Evolutionary conservation across 2,329 filamentous ascomycete genomes (phyloP).

Genomic region (Thielaviopsis ethacetica): DNA sequence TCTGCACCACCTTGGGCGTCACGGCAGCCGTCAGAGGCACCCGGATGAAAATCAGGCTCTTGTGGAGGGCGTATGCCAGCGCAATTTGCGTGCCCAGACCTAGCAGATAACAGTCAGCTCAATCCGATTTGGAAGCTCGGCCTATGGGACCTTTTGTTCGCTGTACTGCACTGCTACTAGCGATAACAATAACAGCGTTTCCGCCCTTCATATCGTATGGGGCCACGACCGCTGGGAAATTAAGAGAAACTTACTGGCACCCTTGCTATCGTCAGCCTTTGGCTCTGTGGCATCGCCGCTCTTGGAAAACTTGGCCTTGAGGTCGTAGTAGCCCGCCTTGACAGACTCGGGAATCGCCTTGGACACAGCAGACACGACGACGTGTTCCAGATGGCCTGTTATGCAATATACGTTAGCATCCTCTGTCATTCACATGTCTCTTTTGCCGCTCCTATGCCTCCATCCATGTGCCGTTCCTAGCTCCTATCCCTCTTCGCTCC

Average conservation of each 20-base stretch:
- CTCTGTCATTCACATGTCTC: not conserved
- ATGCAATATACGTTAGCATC: slow-evolving; percentile 1
- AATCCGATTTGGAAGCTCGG: not conserved
- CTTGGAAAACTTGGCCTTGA: slow-evolving; percentile 15
- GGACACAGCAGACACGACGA: slow-evolving; percentile 43
- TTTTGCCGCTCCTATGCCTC: not conserved
- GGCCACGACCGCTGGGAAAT: not conserved
- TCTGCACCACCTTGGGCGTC: slow-evolving; percentile 86
- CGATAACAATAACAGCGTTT: not conserved
- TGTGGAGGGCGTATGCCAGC: slow-evolving; percentile 92
- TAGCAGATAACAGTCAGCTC: slow-evolving; percentile 17
- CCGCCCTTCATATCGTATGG: no score
- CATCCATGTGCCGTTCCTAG: no score
- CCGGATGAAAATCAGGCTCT: slow-evolving; percentile 92
- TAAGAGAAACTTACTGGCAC: slow-evolving; percentile 52
- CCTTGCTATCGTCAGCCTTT: not conserved
- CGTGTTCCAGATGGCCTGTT: slow-evolving; percentile 46
- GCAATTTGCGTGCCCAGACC: slow-evolving; percentile 67
- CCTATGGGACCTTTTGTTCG: not conserved
- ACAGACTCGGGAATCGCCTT: slow-evolving; percentile 39
- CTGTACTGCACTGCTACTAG: not conserved
- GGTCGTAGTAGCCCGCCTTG: slow-evolving; percentile 22
- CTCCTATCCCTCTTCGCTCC: not conserved
- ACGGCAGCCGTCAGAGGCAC: slow-evolving; percentile 83
- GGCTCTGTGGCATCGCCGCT: slow-evolving; percentile 23